These are phyloP conservation scores for Diddensiella caesifluorescens DNA, from an alignment of 805 yeast genomes.

Conservation along the genomic window DNA sequence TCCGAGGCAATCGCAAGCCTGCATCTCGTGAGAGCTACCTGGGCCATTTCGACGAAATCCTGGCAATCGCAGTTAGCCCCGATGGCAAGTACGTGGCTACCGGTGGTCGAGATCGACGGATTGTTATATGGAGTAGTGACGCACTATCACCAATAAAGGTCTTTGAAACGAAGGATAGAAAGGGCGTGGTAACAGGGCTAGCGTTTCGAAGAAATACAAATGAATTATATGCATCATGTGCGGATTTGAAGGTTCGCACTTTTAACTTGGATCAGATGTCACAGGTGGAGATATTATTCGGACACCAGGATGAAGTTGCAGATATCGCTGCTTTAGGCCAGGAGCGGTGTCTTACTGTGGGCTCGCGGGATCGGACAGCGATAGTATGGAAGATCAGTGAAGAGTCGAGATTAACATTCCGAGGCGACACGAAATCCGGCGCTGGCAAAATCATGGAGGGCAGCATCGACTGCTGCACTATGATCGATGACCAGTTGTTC, in stretches of 20 bases:
- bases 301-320: slow-evolving; percentile 87
- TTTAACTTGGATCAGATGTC: slow-evolving; percentile 81
- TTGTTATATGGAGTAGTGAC: slow-evolving; percentile 83
- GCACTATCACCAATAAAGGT: slow-evolving; percentile 70
- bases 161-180: slow-evolving; percentile 65
- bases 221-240: slow-evolving; percentile 87
- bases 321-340: slow-evolving; percentile 76
- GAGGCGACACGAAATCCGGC: slow-evolving; percentile 62
- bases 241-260: slow-evolving; percentile 84
- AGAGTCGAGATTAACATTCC: slow-evolving; percentile 86
- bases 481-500: slow-evolving; percentile 90
- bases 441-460: slow-evolving; percentile 54
- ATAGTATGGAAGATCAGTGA: slow-evolving; percentile 96
- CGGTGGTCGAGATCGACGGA: slow-evolving; percentile 79
- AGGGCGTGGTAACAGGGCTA: slow-evolving; percentile 66
- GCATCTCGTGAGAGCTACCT: slow-evolving; percentile 42
- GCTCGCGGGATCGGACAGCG: slow-evolving; percentile 90
- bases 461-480: slow-evolving; percentile 79
- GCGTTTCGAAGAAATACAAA: slow-evolving; percentile 75
- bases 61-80: slow-evolving; percentile 74
- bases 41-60: slow-evolving; percentile 74
- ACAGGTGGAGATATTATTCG: slow-evolving; percentile 85
- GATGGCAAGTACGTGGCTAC: slow-evolving; percentile 87
- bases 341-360: slow-evolving; percentile 94
- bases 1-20: slow-evolving; percentile 41